Percentiles rank a stretch among this genome's conserved stretches.
Evolutionary conservation across 768 basidiomycete genomes (phyloP).

Genomic region (Russula dissimulans): DNA sequence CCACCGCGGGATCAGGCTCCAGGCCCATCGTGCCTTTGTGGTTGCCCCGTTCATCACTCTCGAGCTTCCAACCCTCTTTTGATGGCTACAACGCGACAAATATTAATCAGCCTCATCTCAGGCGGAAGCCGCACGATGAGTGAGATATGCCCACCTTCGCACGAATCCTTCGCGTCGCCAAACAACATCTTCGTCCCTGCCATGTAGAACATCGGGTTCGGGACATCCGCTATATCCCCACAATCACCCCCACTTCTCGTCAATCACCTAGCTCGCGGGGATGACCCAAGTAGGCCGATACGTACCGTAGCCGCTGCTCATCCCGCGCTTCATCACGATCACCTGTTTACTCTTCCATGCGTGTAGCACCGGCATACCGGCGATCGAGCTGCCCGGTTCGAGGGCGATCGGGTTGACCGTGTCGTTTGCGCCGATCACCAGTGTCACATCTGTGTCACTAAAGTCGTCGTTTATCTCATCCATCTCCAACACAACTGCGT

Average conservation of each 20-base stretch:
- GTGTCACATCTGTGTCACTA: constrained; percentile 76
- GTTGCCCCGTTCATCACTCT: constrained; percentile 7
- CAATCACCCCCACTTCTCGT: background rate
- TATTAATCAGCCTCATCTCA: background rate
- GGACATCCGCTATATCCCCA: constrained; percentile 60
- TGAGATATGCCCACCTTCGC: constrained; percentile 50
- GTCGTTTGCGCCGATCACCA: constrained; percentile 89
- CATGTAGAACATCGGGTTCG: constrained; percentile 93
- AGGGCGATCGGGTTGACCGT: constrained; percentile 88
- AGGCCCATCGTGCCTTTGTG: background rate
- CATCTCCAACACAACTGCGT: constrained; percentile 82
- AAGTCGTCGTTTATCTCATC: constrained; percentile 94
- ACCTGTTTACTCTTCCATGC: constrained; percentile 93
- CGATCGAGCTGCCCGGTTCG: constrained; percentile 79
- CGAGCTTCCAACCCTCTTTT: constrained; percentile 28
- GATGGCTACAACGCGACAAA: constrained; percentile 22
- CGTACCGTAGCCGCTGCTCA: constrained; percentile 79
- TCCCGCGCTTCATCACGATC: constrained; percentile 86
- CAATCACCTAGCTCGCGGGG: background rate
- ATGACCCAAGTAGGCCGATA: background rate
- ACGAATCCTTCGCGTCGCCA: constrained; percentile 85
- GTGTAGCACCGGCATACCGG: constrained; percentile 87
- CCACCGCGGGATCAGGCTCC: background rate
- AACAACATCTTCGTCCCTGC: constrained; percentile 85
- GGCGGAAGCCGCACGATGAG: background rate